Evolutionary conservation across 768 basidiomycete genomes (phyloP), one percentile per base, ranked within the genome.

Genomic region (Mycena maculata): DNA sequence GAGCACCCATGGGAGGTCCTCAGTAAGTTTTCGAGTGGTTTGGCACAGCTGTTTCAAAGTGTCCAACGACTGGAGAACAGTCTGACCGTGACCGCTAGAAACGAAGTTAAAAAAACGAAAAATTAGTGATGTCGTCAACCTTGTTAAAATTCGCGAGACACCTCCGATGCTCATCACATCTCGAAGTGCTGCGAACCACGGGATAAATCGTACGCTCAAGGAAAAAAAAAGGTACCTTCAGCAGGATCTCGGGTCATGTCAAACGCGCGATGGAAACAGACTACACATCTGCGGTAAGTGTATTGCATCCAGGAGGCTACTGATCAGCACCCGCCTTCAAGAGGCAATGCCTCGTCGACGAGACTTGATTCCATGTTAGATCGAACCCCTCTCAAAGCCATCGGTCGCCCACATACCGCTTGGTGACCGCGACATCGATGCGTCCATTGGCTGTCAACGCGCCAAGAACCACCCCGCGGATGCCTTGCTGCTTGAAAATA

Each of bases 141-240:
- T 94, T 15, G 94, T 94, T 56, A 95, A 75, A 65, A 95, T 85
- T 28, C 94, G 87, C n/a, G 89, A 88, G 52, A 95, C 83, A 1
- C 90, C 90, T 28, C 82, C 80, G 31, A 93, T 87, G 25, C 78
- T 78, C 48, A 81, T 81, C n/a, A 92, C 79, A 50, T 86, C 83
- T 25, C 76, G 76, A 27, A 87, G 69, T 10, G 85, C 86, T 88
- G 58, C 33, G n/a, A n/a, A n/a, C 36, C 31, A 47, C 8, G 27
- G 18, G 45, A 39, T 13, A 28, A 10, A 52, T 68, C 31, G 47
- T 71, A 16, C 58, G 18, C 12, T 42, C 7, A 12, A 20, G 27
- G 33, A 41, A 52, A 48, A 45, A 20, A 28, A 28, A 41, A 2
- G 56, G 20, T 50, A 91, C 92, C 87, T 85, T 93, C 86, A 45